These are phyloP conservation scores for Ampelocalamus luodianensis DNA, from an alignment of 176 grass and related monocot genomes.

Conservation along the genomic window DNA sequence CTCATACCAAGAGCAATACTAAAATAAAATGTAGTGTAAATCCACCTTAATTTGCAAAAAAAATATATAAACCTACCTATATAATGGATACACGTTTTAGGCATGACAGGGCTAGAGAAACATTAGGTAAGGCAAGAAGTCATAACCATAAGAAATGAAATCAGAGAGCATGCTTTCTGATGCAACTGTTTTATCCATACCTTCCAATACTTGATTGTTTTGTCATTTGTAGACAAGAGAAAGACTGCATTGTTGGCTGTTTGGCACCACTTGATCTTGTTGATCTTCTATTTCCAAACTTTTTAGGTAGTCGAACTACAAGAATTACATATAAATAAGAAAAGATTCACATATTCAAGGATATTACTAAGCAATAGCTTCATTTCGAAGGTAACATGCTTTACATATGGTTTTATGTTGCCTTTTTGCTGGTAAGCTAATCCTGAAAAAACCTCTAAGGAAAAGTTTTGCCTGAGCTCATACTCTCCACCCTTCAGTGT, in stretches of 20 bases:
- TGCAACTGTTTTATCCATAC: slow-evolving; percentile 47
- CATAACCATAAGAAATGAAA: slow-evolving; percentile 32
- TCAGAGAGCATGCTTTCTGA: slow-evolving; percentile 12
- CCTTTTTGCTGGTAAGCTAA: slow-evolving; percentile 26
- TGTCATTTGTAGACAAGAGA: slow-evolving; percentile 91
- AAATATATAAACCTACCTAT: slow-evolving; percentile 26
- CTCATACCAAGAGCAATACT: slow-evolving; percentile 13
- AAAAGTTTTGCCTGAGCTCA: not conserved
- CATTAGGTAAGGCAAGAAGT: slow-evolving; percentile 5
- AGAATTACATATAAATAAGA: slow-evolving; percentile 38
- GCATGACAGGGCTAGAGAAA: slow-evolving; percentile 21
- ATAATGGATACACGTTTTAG: slow-evolving; percentile 26
- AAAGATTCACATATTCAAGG: slow-evolving; percentile 15
- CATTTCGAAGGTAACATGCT: slow-evolving; percentile 26
- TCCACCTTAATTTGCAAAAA: too few species aligned
- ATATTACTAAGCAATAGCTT: slow-evolving; percentile 21
- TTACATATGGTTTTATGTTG: slow-evolving; percentile 22
- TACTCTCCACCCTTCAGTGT: not conserved
- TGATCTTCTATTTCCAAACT: slow-evolving; percentile 99
- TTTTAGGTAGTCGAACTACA: slow-evolving; percentile 96
- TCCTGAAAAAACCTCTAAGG: slow-evolving; percentile 25
- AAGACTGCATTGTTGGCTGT: slow-evolving; percentile 77
- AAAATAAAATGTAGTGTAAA: not conserved
- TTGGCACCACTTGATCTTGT: slow-evolving; percentile 90
- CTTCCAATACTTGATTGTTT: slow-evolving; percentile 98